Evolutionary conservation across 805 yeast species (phyloP).

Genomic region (Starmerella tilneyi): DNA sequence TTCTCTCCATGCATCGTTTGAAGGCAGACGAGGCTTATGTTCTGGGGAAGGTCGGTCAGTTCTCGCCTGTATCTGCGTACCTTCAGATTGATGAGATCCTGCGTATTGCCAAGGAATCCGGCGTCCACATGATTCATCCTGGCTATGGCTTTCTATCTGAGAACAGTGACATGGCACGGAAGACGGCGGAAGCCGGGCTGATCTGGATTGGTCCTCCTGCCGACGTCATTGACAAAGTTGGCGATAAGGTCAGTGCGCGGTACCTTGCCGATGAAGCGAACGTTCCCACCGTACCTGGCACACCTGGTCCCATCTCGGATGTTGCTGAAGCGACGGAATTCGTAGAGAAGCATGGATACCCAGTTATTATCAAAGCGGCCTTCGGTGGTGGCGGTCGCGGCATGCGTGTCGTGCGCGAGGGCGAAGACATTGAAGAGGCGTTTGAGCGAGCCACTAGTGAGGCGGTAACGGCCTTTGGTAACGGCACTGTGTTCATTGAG

Average conservation of each 20-base stretch:
- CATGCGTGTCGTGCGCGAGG: conserved; percentile 97
- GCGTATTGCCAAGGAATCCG: conserved; percentile 65
- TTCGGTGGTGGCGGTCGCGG: conserved; percentile 99
- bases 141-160: conserved; percentile 88
- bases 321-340: conserved; percentile 70
- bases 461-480: conserved; percentile 92
- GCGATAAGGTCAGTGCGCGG: conserved; percentile 95
- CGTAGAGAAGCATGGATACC: conserved; percentile 78
- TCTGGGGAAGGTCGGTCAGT: conserved; percentile 82
- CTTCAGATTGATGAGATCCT: conserved; percentile 92
- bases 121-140: conserved; percentile 81
- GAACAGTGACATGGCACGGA: conserved; percentile 85
- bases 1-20: conserved; percentile 86
- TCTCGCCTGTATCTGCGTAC: conserved; percentile 91
- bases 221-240: conserved; percentile 81
- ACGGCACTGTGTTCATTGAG: conserved; percentile 96
- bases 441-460: conserved; percentile 88
- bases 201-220: conserved; percentile 94
- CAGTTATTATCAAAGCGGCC: conserved; percentile 96
- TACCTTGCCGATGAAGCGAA: conserved; percentile 65
- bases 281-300: conserved; percentile 95
- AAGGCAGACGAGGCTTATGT: conserved; percentile 92
- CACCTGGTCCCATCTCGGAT: conserved; percentile 87
- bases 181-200: conserved; percentile 81
- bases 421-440: conserved; percentile 85